These are phyloP conservation scores for Taphrina pruni DNA, from an alignment of 1,139 yeast genomes.

Conservation along the genomic window DNA sequence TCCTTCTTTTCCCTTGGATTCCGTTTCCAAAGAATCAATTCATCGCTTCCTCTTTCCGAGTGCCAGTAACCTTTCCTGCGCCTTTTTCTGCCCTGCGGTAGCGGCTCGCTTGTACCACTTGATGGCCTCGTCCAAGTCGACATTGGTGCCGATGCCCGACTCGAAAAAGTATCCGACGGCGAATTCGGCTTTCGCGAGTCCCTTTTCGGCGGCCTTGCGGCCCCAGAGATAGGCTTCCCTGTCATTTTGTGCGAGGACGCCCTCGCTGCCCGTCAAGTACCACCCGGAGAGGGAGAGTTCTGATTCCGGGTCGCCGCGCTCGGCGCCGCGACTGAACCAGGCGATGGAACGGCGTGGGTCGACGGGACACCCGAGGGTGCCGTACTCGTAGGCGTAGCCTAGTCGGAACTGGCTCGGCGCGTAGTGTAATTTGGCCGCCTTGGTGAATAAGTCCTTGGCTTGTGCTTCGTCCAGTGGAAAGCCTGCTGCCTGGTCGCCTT, in stretches of 20 bases:
- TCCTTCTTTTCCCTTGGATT: too few species aligned
- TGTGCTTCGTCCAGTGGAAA: slow-evolving; percentile 47
- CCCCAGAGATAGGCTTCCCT: slow-evolving; percentile 91
- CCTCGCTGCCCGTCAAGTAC: slow-evolving; percentile 83
- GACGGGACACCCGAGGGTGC: slow-evolving; percentile 69
- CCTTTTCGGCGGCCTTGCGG: slow-evolving; percentile 78
- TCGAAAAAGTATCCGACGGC: slow-evolving; percentile 84
- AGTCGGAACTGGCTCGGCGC: slow-evolving; percentile 83
- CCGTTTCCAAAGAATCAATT: too few species aligned
- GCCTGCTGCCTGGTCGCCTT: slow-evolving; percentile 54
- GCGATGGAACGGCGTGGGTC: slow-evolving; percentile 80
- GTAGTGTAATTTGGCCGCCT: slow-evolving; percentile 78
- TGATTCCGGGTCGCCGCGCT: slow-evolving; percentile 79
- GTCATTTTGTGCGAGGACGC: slow-evolving; percentile 71
- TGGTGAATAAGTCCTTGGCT: slow-evolving; percentile 73
- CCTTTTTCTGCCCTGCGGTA: slow-evolving; percentile 46
- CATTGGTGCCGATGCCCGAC: slow-evolving; percentile 71
- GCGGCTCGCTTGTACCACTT: slow-evolving; percentile 67
- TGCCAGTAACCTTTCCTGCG: slow-evolving; percentile 42
- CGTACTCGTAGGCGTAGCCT: slow-evolving; percentile 87
- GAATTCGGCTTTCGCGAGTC: slow-evolving; percentile 72
- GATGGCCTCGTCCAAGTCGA: slow-evolving; percentile 58
- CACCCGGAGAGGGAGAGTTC: slow-evolving; percentile 90
- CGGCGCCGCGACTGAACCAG: slow-evolving; percentile 72
- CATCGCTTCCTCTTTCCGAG: slow-evolving; percentile 32